Base-by-base conservation (phyloP, 305 asterid genomes). In the Fraxinus platypoda region DNA sequence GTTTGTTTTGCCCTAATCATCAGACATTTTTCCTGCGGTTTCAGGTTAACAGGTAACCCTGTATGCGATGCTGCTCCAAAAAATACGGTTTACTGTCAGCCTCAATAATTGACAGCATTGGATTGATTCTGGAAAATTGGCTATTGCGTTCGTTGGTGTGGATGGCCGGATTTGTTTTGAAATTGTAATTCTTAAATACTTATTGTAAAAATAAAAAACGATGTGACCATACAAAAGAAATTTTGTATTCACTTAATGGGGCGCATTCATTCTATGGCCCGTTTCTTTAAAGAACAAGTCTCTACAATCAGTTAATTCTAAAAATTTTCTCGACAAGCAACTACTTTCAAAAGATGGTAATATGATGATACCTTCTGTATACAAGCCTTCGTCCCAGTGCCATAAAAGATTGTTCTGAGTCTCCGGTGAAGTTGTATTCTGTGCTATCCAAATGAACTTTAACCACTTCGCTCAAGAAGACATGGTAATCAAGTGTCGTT, bases 1-100 rank as follows among this genome's bases (percentile, higher is more conserved):
- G 71, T 78, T 4, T 81, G 74, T 82, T 82, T 31, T 8, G 73
- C 31, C 17, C 64, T 75, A 76, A 78, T n/a, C 72, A 30, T 62
- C 35, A 7, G 4, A 34, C 52, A 8, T 15, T 81, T 75, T 84
- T 52, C 77, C 68, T 33, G 84, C 15, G 21, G 74, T 68, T 26
- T 78, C 92, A 95, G 99, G 85, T 84, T 93, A 87, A 92, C 90
- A 2, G 99, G 99, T 52, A 95, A 95, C 75, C 99, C 98, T 1
- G 97, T 93, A 13, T 95, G 99, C 88, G 80, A 89, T 0, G 85
- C 89, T 28, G 86, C 91, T 28, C 88, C 92, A 4, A 93, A 89
- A 72, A 93, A 94, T 83, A 90, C 95, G 0, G 89, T 88, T 78
- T 95, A 95, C 85, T 95, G 99, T 83, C 97, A 90, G 84, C 88